Base-by-base conservation (phyloP, 2,329 filamentous ascomycete genomes). In the Neofusicoccum umdonicola region DNA sequence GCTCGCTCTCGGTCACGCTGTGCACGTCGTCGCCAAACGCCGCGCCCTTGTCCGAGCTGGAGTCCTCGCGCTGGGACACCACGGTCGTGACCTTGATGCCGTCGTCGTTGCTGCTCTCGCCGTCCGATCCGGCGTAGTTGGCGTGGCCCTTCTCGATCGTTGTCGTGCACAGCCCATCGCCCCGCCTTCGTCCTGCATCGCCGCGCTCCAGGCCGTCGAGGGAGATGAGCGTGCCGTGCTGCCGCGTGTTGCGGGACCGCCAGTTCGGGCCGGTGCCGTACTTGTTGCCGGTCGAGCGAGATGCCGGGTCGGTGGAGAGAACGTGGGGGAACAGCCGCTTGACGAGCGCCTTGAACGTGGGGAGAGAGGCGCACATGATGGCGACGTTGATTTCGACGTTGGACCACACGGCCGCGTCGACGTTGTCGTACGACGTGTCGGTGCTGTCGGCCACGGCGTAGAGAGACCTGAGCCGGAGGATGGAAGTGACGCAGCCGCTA, bases 361-460 rank as follows among this genome's bases (percentile, higher is more conserved):
- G 72, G 0, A 74, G 69, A 22, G 69, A 72, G n/a, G 72, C 70
- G 12, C 71, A 72, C 19, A 71, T 71, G 57, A 73, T 72, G n/a
- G 72, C 72, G 3, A 74, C 66, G 66, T 73, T 68, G 69, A 73
- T 68, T 51, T 74, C 72, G 17, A 74, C 67, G 8, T 69, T 68
- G 2, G 68, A 70, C 68, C 70, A 74, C 15, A 71, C 69, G 0
- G 73, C 74, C 9, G 74, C 71, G 22, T 70, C 67, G 5, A 68
- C 58, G 61, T 76, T 77, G 52, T 77, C 72, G 60, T 71, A 76
- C 4, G 74, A 72, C 1, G 72, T 68, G 47, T 77, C 73, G 1
- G 22, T 67, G 15, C 71, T 74, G 51, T 72, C 72, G 7, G 73
- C 67, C 19, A 77, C 70, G 9, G 56, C 48, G 27, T 73, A 69